Base-by-base conservation (phyloP, 768 basidiomycete species). In the Boletus speciosus region DNA sequence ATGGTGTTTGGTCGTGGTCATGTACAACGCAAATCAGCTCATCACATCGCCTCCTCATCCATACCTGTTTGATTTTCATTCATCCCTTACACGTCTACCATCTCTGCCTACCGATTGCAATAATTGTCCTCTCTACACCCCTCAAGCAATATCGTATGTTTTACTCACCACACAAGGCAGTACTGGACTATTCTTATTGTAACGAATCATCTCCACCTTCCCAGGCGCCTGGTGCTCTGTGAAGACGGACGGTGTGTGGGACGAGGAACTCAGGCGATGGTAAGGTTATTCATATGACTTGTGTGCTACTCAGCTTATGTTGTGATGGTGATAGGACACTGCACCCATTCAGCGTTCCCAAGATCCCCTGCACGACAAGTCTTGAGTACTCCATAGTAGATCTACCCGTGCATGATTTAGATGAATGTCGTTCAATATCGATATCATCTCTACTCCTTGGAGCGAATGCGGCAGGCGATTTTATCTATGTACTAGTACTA, bases 1-100 rank as follows among this genome's bases (percentile, higher is more conserved):
- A 69, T 60, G 70, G 63, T 70, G 69, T 70, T 68, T 55, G 54
- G 56, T 71, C 54, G 67, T 72, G 70, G 65, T 65, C 69, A 50
- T 72, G 71, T 70, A 72, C 71, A 71, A 71, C 65, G 66, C 67
- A 62, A 61, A 66, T 51, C 65, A 61, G 54, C 61, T 58, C 66
- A 60, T 50, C 52, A 48, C 68, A 60, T 64, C 66, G 48, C 61
- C 63, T 58, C 49, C 49, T 59, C 68, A 59, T 59, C 51, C 62
- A 64, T 61, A 56, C 59, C 57, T 60, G 61, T 65, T 63, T 69
- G 56, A 69, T 69, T 60, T 54, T 49, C 61, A 57, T 52, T 49
- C 55, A 58, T 61, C 45, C 48, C 32, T 54, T 47, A 55, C 55
- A 44, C 55, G 27, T 59, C 64, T 55, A 37, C 61, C 61, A 57